Conservation (phyloP, 805 yeast species). For the Wickerhamomyces chambardii region DNA sequence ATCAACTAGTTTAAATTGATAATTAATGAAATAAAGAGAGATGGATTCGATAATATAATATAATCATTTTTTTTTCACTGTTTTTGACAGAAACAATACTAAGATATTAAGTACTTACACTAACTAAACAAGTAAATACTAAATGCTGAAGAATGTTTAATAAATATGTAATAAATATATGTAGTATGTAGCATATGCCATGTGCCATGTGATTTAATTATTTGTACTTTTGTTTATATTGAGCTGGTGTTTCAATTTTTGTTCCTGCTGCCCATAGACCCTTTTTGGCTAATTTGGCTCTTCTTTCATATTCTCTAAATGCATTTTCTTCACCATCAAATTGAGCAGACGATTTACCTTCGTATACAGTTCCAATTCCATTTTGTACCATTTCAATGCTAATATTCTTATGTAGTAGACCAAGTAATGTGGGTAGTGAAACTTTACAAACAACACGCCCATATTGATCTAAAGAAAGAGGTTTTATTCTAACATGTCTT, state of each 20-base stretch:
- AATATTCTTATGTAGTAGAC: slow-evolving; percentile 52
- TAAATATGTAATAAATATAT: too few relatives aligned
- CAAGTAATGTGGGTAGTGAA: slow-evolving; percentile 34
- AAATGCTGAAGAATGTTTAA: too few relatives aligned
- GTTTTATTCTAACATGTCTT: slow-evolving; percentile 61
- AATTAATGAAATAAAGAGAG: too few relatives aligned
- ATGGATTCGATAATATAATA: too few relatives aligned
- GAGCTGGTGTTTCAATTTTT: slow-evolving; percentile 65
- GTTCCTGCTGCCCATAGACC: slow-evolving; percentile 68
- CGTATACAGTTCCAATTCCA: slow-evolving; percentile 87
- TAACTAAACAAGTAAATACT: too few relatives aligned
- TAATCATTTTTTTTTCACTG: too few relatives aligned
- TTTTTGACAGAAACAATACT: too few relatives aligned
- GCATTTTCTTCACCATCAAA: slow-evolving; percentile 68
- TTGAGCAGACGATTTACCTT: slow-evolving; percentile 72
- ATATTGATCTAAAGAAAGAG: slow-evolving; percentile 81
- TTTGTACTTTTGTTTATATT: slow-evolving; percentile 47
- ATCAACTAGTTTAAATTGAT: too few relatives aligned
- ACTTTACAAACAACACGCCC: slow-evolving; percentile 81
- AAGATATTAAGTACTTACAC: too few relatives aligned
- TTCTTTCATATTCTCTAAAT: slow-evolving; percentile 50
- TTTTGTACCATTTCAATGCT: slow-evolving; percentile 78
- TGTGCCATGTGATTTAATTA: too few relatives aligned
- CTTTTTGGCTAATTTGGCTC: slow-evolving; percentile 42
- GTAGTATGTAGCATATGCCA: too few relatives aligned